Percentiles rank a stretch among this genome's conserved stretches.
Evolutionary conservation across 805 yeast genomes (phyloP).

Genomic region (Metschnikowia koreensis): DNA sequence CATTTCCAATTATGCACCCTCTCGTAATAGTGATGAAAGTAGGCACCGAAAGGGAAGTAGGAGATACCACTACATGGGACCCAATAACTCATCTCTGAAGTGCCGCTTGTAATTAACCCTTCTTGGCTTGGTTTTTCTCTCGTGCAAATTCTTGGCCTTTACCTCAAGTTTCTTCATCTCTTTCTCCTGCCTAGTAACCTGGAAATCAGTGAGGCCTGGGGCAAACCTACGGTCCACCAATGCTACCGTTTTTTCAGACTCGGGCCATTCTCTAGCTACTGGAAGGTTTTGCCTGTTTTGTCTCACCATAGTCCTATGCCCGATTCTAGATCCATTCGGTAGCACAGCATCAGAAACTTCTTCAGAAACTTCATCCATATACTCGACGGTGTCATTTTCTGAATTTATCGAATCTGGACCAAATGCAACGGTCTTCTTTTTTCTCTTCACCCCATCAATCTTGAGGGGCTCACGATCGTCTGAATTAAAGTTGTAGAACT

Average conservation of each 20-base stretch:
- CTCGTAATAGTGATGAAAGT: too few species aligned
- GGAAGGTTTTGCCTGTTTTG: slow-evolving; percentile 62
- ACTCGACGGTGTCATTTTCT: slow-evolving; percentile 12
- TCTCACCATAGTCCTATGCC: slow-evolving; percentile 75
- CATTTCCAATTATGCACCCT: too few species aligned
- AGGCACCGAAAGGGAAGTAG: too few species aligned
- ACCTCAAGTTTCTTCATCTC: slow-evolving; percentile 24
- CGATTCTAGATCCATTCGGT: slow-evolving; percentile 76
- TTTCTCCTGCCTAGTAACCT: slow-evolving; percentile 35
- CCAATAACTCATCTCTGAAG: slow-evolving; percentile 71
- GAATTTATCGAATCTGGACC: slow-evolving; percentile 19
- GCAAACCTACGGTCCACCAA: slow-evolving; percentile 63
- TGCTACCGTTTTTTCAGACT: slow-evolving; percentile 71
- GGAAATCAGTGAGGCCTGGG: slow-evolving; percentile 32
- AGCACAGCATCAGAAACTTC: slow-evolving; percentile 29
- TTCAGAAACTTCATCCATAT: slow-evolving; percentile 19
- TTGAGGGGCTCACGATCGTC: slow-evolving; percentile 17
- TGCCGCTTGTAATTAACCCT: slow-evolving; percentile 36
- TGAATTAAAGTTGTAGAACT: slow-evolving; percentile 37
- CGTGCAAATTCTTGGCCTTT: slow-evolving; percentile 24
- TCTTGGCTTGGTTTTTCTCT: slow-evolving; percentile 25
- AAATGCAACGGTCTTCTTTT: slow-evolving; percentile 31
- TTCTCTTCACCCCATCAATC: slow-evolving; percentile 9
- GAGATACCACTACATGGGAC: slow-evolving; percentile 6
- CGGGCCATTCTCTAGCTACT: slow-evolving; percentile 39